Base-by-base conservation (phyloP, 805 yeast species). In the Starmerella bombicola region DNA sequence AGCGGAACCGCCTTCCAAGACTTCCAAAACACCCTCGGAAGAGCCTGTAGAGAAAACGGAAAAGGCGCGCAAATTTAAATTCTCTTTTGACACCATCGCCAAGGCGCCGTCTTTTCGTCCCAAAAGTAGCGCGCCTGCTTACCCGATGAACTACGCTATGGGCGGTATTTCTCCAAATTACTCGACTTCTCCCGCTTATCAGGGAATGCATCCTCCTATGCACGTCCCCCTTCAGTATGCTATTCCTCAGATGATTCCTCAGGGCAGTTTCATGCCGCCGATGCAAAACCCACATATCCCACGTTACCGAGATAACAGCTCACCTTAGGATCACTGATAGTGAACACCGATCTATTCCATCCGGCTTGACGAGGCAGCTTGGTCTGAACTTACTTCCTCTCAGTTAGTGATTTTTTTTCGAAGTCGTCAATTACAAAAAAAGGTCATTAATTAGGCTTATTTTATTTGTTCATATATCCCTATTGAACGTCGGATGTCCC, bases 91-190 rank as follows among this genome's bases (percentile, higher is more conserved):
- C 29, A 10, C 37, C 13, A 20, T 32, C 16, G 43, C 43, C n/a
- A 41, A 41, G 21, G 40, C 43, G 17, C 12, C 38, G 12, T 19
- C 38, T 25, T 40, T 40, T 38, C 43, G 30, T 26, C 43, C 43
- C 12, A 30, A 30, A 22, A 16, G 7, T n/a, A 24, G 31, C 17
- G 24, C 16, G 24, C 30, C 29, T 23, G 7, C 20, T 3, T 22
- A 22, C n/a, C 30, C 38, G 18, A 9, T 25, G n/a, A 24, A 20
- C 19, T 35, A 19, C 25, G n/a, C 38, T 16, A 13, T 25, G 22
- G 17, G 17, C 17, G 30, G 24, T 26, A 17, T 13, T 25, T 32
- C 35, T n/a, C 35, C 35, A 4, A 20, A 23, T 23, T 32, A 32
- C 25, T 32, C 35, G 15, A 23, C 35, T 9, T 6, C 35, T 5